Base-by-base conservation (phyloP, 1,139 yeast species). In the Zygotorulaspora mrakii region DNA sequence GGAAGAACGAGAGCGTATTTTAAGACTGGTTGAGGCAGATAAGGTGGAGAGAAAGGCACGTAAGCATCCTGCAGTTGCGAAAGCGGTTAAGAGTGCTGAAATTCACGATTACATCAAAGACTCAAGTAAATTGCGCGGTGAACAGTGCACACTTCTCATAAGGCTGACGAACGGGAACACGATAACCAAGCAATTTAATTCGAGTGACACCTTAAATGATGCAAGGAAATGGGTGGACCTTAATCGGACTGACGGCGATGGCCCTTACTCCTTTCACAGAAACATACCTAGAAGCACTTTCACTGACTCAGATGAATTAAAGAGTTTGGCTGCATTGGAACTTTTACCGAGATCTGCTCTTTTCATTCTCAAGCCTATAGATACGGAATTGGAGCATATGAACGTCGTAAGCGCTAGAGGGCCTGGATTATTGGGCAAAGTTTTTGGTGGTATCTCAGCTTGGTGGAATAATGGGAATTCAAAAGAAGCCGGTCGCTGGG, bases 281-380 rank as follows among this genome's bases (percentile, higher is more conserved):
- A 67, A 67, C 21, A 62, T 71, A 23, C 76, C 76, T n/a, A 63
- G 71, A 22, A 49, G 55, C 11, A 63, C 69, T 1, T 74, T 70
- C 47, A 64, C 71, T 2, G 76, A 71, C 10, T 67, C 70, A 6
- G 82, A 80, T 39, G 88, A 82, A 53, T 67, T 69, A 40, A 57
- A 57, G 36, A 59, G 74, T 3, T 65, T 83, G 31, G 55, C 52
- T 17, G 70, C 66, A 4, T 65, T 83, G 35, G 76, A 71, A 6
- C 65, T 83, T 41, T 64, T 71, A 10, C 91, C 94, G 1, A 67
- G 89, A 38, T 77, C 87, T 10, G 84, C 81, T 0, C 61, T 83
- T n/a, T n/a, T n/a, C 33, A 76, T 80, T 26, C 65, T 83, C 46
- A 79, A 79, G 52, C 85, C 86, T 8, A 24, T 57, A 18, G 53